Conservation (phyloP, 2,329 filamentous ascomycete species). For the Fusarium neocosmosporiellum region DNA sequence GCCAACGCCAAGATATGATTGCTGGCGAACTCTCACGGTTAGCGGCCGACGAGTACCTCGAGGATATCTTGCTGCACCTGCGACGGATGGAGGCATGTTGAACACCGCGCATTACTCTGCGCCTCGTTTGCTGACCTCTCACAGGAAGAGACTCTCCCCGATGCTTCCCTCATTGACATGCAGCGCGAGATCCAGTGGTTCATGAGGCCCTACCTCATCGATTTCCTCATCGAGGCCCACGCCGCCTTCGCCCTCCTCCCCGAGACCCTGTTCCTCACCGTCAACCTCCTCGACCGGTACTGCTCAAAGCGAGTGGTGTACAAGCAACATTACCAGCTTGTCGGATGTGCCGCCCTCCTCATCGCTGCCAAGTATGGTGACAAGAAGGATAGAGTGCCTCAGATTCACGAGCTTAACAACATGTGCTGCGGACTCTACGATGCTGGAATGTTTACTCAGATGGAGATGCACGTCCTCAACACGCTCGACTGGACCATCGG, state of each 20-base stretch:
- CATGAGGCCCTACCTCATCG: constrained; percentile 97
- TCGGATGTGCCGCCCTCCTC: constrained; percentile 93
- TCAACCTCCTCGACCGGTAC: constrained; percentile 97
- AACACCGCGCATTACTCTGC: not conserved
- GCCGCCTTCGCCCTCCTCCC: constrained; percentile 93
- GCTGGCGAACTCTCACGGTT: constrained; percentile 88
- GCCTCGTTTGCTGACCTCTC: constrained; percentile 39
- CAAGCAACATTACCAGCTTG: constrained; percentile 98
- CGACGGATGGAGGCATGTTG: constrained; percentile 85
- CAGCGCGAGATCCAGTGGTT: constrained; percentile 99
- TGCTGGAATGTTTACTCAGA: constrained; percentile 99
- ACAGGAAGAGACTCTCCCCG: constrained; percentile 85
- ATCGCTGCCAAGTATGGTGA: constrained; percentile 99
- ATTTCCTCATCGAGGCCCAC: constrained; percentile 98
- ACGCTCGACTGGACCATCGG: constrained; percentile 97
- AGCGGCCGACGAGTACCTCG: constrained; percentile 90
- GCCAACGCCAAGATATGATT: constrained; percentile 87
- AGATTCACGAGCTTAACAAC: constrained; percentile 95
- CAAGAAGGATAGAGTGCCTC: constrained; percentile 98
- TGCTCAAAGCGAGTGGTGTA: constrained; percentile 98
- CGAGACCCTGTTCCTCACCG: constrained; percentile 93
- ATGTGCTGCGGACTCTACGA: constrained; percentile 99
- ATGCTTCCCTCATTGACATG: constrained; percentile 98
- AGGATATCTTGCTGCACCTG: constrained; percentile 95
- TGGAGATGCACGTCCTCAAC: constrained; percentile 99